Percentiles rank a stretch among this genome's conserved stretches.
phyloP scores from a whole-genome alignment of 495 filamentous ascomycete genomes.

The Aspergillus biplanus region DNA sequence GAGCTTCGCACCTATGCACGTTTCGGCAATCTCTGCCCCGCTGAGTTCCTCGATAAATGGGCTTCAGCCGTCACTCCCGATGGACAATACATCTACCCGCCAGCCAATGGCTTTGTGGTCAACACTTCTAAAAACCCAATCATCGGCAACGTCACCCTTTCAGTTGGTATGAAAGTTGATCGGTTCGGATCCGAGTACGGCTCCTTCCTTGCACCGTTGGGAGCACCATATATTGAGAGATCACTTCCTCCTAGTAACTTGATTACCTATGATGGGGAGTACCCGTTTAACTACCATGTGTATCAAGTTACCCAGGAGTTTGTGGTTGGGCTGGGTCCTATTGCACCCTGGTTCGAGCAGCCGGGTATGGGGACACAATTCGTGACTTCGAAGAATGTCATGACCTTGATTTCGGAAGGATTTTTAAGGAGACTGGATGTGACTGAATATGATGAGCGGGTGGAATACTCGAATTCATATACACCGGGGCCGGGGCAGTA shows the following conservation, averaged over 20 bases:
- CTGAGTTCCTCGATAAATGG: slow-evolving; percentile 52
- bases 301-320: slow-evolving; percentile 53
- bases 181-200: slow-evolving; percentile 56
- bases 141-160: slow-evolving; percentile 48
- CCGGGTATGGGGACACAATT: slow-evolving; percentile 59
- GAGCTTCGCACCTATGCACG: slow-evolving; percentile 47
- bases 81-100: slow-evolving; percentile 48
- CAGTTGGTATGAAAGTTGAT: slow-evolving; percentile 53
- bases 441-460: slow-evolving; percentile 18
- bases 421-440: slow-evolving; percentile 24
- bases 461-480: slow-evolving; percentile 20
- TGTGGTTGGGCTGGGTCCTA: slow-evolving; percentile 49
- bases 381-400: slow-evolving; percentile 25
- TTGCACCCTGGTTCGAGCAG: slow-evolving; percentile 62
- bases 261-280: slow-evolving; percentile 39
- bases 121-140: slow-evolving; percentile 39
- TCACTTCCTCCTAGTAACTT: slow-evolving; percentile 57
- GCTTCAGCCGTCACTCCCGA: slow-evolving; percentile 31
- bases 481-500: slow-evolving; percentile 10
- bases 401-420: slow-evolving; percentile 29
- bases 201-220: slow-evolving; percentile 48
- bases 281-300: slow-evolving; percentile 59
- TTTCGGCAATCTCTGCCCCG: slow-evolving; percentile 52
- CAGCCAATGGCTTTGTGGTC: slow-evolving; percentile 45
- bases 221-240: slow-evolving; percentile 55